A percentile compares a stretch with the other conserved stretches of the same genome.
Conservation (phyloP, 2,329 filamentous ascomycete genomes). For the Colletotrichum neosansevieriae region DNA sequence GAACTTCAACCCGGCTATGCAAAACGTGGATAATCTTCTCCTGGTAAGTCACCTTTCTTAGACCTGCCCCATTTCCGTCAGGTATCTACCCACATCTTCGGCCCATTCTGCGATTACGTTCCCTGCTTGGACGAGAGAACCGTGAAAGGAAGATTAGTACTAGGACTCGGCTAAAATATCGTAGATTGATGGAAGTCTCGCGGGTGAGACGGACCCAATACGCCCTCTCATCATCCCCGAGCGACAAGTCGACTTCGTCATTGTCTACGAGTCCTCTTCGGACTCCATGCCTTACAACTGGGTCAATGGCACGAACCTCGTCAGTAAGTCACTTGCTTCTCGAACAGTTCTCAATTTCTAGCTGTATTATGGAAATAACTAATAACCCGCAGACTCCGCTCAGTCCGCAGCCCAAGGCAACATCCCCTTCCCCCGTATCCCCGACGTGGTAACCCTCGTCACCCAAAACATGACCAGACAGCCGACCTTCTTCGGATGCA, state of each 20-base stretch:
- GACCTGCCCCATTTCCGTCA: no score
- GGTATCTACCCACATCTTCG: no score
- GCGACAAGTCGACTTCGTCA: slow-evolving; percentile 46
- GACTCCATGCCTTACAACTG: slow-evolving; percentile 43
- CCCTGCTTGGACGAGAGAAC: no score
- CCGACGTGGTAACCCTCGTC: slow-evolving; percentile 45
- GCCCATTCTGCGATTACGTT: no score
- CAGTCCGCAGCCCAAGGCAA: slow-evolving; percentile 43
- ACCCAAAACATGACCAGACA: slow-evolving; percentile 44
- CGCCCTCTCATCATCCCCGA: slow-evolving; percentile 46
- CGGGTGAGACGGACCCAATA: slow-evolving; percentile 47
- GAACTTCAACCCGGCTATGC: slow-evolving; percentile 46
- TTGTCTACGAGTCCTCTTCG: slow-evolving; percentile 48
- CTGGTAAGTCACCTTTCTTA: slow-evolving; percentile 38
- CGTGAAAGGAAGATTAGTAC: no score
- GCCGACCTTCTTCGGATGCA: slow-evolving; percentile 47
- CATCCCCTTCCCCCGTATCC: slow-evolving; percentile 46
- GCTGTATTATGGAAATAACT: slow-evolving; percentile 35
- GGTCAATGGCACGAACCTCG: slow-evolving; percentile 47
- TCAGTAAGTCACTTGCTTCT: slow-evolving; percentile 38
- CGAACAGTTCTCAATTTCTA: background rate
- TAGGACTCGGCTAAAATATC: background rate
- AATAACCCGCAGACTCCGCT: slow-evolving; percentile 12
- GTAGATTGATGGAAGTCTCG: slow-evolving; percentile 49
- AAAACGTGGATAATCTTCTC: slow-evolving; percentile 43